Conservation (phyloP, 129 eudicot species). For the carrot (Daucus carota) region DNA sequence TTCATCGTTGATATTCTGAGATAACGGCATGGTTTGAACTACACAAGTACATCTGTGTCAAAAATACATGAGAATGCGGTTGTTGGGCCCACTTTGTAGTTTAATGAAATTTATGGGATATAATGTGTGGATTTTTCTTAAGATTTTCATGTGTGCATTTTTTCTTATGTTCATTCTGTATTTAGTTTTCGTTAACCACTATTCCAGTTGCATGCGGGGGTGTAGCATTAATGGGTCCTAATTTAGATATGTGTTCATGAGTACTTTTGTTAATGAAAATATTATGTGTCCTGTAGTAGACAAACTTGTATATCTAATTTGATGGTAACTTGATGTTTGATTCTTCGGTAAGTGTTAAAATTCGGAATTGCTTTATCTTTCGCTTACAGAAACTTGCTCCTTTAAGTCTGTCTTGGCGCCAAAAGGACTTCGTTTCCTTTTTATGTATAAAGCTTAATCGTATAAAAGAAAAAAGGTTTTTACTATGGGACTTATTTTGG, state of each 20-base stretch:
- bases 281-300: background rate
- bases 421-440: background rate
- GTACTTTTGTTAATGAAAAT: background rate
- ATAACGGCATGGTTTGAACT: too few relatives aligned
- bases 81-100: too few relatives aligned
- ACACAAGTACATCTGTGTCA: too few relatives aligned
- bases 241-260: background rate
- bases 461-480: background rate
- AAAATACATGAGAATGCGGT: too few relatives aligned
- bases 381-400: background rate
- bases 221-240: background rate
- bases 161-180: too few relatives aligned
- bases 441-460: background rate
- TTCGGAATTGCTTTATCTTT: background rate
- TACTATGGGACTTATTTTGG: background rate
- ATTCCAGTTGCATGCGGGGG: background rate
- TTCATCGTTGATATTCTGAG: too few relatives aligned
- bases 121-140: too few relatives aligned
- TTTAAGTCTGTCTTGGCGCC: background rate
- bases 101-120: too few relatives aligned
- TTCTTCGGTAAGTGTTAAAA: background rate
- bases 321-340: background rate
- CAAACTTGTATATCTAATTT: background rate
- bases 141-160: too few relatives aligned
- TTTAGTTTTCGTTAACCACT: too few relatives aligned